phyloP scores from a whole-genome alignment of 1,284 basidiomycete species.

The Cerrena zonata region DNA sequence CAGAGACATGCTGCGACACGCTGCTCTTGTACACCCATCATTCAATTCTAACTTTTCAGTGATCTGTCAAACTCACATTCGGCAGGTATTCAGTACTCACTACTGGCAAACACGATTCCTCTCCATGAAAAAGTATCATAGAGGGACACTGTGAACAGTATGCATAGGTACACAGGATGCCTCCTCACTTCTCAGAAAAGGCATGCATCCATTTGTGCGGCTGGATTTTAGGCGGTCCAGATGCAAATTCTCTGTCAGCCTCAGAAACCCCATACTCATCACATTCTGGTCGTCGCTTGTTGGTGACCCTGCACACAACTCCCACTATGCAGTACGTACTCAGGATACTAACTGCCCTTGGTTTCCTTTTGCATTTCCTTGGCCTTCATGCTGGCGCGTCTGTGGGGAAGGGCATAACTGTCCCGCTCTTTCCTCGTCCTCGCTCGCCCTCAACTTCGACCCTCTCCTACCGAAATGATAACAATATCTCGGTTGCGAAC shows the following conservation, averaged over 20 bases:
- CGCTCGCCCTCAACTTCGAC: slow-evolving; percentile 1
- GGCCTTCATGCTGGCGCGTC: neutral
- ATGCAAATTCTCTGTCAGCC: neutral
- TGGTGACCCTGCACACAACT: too few species aligned
- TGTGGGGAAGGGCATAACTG: slow-evolving; percentile 14
- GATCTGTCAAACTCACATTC: too few species aligned
- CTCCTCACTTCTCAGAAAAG: too few species aligned
- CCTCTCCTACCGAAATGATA: slow-evolving; percentile 12
- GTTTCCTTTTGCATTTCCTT: neutral
- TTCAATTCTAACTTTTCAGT: too few species aligned
- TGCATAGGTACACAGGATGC: too few species aligned
- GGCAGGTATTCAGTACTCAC: too few species aligned
- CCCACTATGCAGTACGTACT: neutral
- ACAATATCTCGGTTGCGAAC: slow-evolving; percentile 27
- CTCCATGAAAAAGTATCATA: too few species aligned
- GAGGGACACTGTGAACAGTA: too few species aligned
- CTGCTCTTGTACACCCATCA: neutral
- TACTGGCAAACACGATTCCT: too few species aligned
- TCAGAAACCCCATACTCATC: neutral
- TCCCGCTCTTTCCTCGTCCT: slow-evolving; percentile 28
- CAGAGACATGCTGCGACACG: neutral
- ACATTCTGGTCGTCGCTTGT: too few species aligned
- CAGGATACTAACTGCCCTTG: neutral
- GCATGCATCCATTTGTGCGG: too few species aligned
- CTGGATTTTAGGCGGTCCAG: neutral